phyloP scores from a whole-genome alignment of 2,329 filamentous ascomycete species.

The Plenodomus tracheiphilus region DNA sequence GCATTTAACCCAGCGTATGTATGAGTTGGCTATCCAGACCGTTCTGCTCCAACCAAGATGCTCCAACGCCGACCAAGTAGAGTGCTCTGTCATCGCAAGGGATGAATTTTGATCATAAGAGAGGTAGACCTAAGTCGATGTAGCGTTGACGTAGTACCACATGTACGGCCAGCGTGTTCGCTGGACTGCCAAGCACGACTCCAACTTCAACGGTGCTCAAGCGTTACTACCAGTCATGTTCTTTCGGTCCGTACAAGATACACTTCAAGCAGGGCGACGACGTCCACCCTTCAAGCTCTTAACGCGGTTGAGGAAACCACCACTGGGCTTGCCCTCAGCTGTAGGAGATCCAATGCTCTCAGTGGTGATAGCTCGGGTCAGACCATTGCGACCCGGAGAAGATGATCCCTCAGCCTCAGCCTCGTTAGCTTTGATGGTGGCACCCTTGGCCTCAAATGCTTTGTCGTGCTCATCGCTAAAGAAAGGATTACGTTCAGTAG shows the following conservation, averaged over 20 bases:
- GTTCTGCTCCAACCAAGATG: not conserved
- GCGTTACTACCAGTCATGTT: too few species aligned
- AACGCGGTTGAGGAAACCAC: conserved; percentile 42
- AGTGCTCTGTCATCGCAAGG: not conserved
- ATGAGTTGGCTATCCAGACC: not conserved
- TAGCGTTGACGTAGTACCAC: not conserved
- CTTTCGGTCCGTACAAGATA: not conserved
- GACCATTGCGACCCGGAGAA: conserved; percentile 31
- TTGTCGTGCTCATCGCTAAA: conserved; percentile 73
- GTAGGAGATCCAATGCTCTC: conserved; percentile 33
- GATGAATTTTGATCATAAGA: not conserved
- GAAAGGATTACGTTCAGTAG: conserved; percentile 70
- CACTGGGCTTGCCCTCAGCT: conserved; percentile 28
- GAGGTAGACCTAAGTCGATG: not conserved
- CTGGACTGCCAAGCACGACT: not conserved
- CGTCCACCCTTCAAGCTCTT: conserved; percentile 46
- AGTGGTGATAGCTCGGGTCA: conserved; percentile 38
- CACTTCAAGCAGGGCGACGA: conserved; percentile 33
- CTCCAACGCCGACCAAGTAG: not conserved
- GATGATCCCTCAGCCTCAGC: conserved; percentile 27
- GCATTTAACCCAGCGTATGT: not conserved
- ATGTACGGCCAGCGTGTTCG: not conserved
- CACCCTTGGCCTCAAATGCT: conserved; percentile 67
- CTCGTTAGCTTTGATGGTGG: conserved; percentile 58
- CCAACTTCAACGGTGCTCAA: not conserved